Base-by-base conservation (phyloP, 371 early-diverging fungal genomes). In the Mucor sp. region DNA sequence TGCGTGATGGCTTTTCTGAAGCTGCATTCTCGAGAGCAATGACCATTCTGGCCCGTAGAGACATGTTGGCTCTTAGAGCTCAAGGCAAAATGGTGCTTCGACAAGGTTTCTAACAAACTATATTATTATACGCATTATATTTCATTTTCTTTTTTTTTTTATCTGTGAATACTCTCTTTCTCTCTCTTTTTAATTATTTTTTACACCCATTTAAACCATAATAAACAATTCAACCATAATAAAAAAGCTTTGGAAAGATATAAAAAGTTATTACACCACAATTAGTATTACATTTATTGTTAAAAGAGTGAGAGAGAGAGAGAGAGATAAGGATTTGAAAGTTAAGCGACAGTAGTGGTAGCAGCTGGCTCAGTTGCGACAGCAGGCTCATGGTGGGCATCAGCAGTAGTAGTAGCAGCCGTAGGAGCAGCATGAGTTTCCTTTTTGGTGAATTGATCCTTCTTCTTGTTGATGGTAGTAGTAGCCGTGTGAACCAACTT, bases 11-110 rank as follows among this genome's bases (percentile, higher is more conserved):
- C 39, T 95, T 84, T 67, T 78, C 87, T n/a, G 79, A 88, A 6
- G 85, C 83, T 48, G 87, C 94, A 15, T 84, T 96, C 44, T 88
- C 87, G 48, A 81, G 90, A 58, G 93, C 96, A 12, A 80, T 97
- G 55, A 84, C 86, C 60, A 88, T 92, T 58, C 83, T 97, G 65
- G 90, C 92, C 17, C 89, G 94, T 65, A 87, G 93, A 69, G 97
- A 95, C 58, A 88, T 91, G n/a, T 76, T 97, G 48, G 89, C 90
- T 74, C 94, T 94, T 81, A 86, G 87, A 70, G 89, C 91, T 66
- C 90, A 94, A 74, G 87, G 96, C 72, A 90, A 90, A 76, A 71
- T 70, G 15, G 64, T 71, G 56, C 65, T 74, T 68, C 58, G 79
- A 69, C 74, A 71, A 61, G 57, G 70, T 25, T 67, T 76, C 28